Base-by-base conservation (phyloP, 2,329 filamentous ascomycete genomes). In the Daldinia eschscholtzii region DNA sequence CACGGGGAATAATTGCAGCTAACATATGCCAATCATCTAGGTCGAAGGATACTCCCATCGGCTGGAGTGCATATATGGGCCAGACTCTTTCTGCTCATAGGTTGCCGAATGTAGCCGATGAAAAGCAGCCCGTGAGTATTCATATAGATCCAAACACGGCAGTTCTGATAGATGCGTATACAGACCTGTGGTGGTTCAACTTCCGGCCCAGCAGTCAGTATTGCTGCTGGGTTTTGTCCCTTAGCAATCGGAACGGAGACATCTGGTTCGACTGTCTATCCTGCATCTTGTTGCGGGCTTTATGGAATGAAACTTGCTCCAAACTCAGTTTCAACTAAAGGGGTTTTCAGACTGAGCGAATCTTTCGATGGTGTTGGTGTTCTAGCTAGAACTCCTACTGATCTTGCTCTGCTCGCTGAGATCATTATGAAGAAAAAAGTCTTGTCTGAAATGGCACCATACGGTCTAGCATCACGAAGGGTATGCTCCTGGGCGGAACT, bases 41-140 rank as follows among this genome's bases (percentile, higher is more conserved):
- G 18, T 46, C 18, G 18, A 26, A 46, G 18, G 20, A 46, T 46
- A 46, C 42, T 23, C 42, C 42, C 23, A 26, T 46, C 42, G 18
- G 42, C 20, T 46, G 42, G 42, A 46, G 42, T 23, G 42, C 42
- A 9, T 46, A 46, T 46, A 46, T 26, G 20, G 42, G 42, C 18
- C 42, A 46, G 42, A 46, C 42, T 4, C 42, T 46, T 46, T 46
- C 42, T 9, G 18, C 42, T 13, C 42, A 46, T 7, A 46, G 42
- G 7, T 23, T 46, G 12, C 18, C 42, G 12, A 46, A 46, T 18
- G 4, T 46, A 46, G 20, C 23, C 12, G 42, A 46, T 46, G 18
- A 46, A 23, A 18, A 46, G 1, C 42, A 46, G n/a, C 42, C 42
- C 4, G 42, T 46, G n/a, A 46, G 42, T 46, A 20, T 12, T 18